phyloP scores from a whole-genome alignment of 805 yeast species.

The Kluyveromyces lactis region DNA sequence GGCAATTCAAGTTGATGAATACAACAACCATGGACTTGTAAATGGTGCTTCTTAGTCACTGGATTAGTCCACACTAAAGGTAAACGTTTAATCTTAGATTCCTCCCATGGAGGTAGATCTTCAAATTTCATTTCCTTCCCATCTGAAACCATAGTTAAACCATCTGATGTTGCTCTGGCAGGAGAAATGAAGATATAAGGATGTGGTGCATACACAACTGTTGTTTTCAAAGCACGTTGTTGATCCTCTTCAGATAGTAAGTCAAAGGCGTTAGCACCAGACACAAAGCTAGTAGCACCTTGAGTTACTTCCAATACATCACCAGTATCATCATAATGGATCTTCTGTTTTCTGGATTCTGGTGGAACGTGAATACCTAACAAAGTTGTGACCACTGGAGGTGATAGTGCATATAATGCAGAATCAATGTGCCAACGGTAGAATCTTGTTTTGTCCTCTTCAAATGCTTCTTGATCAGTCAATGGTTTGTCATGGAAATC shows the following conservation, averaged over 20 bases:
- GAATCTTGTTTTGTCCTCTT: constrained; percentile 60
- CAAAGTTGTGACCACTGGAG: constrained; percentile 80
- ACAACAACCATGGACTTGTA: constrained; percentile 87
- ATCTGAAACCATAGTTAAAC: constrained; percentile 77
- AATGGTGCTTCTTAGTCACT: constrained; percentile 69
- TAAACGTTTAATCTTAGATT: constrained; percentile 60
- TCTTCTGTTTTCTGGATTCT: constrained; percentile 48
- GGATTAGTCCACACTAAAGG: constrained; percentile 94
- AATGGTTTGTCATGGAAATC: constrained; percentile 67
- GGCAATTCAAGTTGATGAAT: constrained; percentile 50
- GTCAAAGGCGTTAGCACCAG: constrained; percentile 75
- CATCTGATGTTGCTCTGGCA: constrained; percentile 77
- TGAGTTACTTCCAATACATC: constrained; percentile 61
- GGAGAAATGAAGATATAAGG: constrained; percentile 81
- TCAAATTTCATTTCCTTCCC: constrained; percentile 60
- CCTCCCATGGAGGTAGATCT: constrained; percentile 79
- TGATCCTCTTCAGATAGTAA: constrained; percentile 60
- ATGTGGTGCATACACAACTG: constrained; percentile 85
- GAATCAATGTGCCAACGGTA: constrained; percentile 95
- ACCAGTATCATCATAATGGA: constrained; percentile 58
- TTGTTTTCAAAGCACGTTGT: constrained; percentile 65
- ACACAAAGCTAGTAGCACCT: constrained; percentile 85
- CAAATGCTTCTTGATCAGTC: constrained; percentile 52
- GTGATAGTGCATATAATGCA: constrained; percentile 77
- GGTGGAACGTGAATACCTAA: constrained; percentile 78